These are phyloP conservation scores for Coemansia umbellata DNA, from an alignment of 192 early-diverging fungal genomes.

Conservation along the genomic window DNA sequence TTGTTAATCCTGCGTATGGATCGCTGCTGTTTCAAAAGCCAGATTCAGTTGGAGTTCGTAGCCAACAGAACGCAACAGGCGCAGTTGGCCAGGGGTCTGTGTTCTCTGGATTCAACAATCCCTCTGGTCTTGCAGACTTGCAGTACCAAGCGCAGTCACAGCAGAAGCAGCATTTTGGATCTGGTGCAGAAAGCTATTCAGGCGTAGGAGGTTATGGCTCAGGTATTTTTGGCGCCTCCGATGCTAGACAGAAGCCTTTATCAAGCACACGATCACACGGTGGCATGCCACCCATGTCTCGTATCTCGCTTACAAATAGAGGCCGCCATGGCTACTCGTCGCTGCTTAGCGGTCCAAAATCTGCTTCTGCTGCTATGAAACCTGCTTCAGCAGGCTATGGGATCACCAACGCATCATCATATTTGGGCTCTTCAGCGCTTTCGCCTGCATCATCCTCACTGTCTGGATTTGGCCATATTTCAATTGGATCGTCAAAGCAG, in stretches of 20 bases:
- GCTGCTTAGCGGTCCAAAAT: neutral
- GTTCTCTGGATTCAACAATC: neutral
- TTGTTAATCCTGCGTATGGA: neutral
- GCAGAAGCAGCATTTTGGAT: constrained; percentile 21
- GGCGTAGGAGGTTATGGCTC: constrained; percentile 4
- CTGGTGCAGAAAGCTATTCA: neutral
- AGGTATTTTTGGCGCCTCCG: neutral
- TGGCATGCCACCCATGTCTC: constrained; percentile 2
- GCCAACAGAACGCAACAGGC: neutral
- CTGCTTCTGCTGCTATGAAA: neutral
- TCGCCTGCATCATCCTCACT: constrained; percentile 7
- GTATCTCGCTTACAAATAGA: constrained; percentile 14
- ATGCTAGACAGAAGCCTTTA: constrained; percentile 5
- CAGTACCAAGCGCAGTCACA: constrained; percentile 3
- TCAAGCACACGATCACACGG: constrained; percentile 8
- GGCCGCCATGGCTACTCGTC: constrained; percentile 4
- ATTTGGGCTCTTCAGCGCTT: no score
- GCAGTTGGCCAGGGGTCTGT: neutral
- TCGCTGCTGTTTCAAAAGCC: constrained; percentile 11
- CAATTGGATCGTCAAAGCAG: neutral
- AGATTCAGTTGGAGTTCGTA: neutral
- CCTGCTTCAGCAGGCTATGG: neutral
- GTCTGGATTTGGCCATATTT: neutral
- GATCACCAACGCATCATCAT: neutral
- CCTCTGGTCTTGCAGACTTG: neutral